Percentiles rank a stretch among this genome's conserved stretches.
Conservation (phyloP, 179 eudicot species). For the Pouteria campechiana region DNA sequence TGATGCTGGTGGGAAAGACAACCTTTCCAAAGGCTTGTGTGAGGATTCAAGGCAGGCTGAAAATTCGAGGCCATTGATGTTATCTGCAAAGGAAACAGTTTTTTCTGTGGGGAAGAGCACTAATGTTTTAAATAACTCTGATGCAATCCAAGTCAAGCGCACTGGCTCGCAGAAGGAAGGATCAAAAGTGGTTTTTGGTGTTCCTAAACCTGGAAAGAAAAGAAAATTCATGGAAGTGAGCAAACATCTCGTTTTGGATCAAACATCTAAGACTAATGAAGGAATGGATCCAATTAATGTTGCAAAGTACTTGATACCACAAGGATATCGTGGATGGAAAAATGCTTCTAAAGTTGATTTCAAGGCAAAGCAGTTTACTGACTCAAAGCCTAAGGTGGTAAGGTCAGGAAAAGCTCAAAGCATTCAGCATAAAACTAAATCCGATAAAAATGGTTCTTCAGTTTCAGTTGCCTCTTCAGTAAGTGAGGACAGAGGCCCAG, state of each 20-base stretch:
- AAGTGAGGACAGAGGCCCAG: slow-evolving; percentile 8
- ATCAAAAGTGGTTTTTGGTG: slow-evolving; percentile 76
- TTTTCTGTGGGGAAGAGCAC: slow-evolving; percentile 56
- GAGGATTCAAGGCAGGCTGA: slow-evolving; percentile 24
- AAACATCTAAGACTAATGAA: slow-evolving; percentile 32
- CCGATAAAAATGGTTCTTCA: slow-evolving; percentile 27
- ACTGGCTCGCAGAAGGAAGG: slow-evolving; percentile 68
- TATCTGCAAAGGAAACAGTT: slow-evolving; percentile 48
- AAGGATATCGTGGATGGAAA: slow-evolving; percentile 50
- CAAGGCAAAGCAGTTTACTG: slow-evolving; percentile 50
- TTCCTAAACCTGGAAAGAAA: slow-evolving; percentile 94
- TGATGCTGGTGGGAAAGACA: slow-evolving; percentile 28
- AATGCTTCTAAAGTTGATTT: slow-evolving; percentile 28
- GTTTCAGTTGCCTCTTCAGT: slow-evolving; percentile 10
- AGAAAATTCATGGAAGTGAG: slow-evolving; percentile 94
- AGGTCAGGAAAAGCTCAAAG: slow-evolving; percentile 42
- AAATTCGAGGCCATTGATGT: slow-evolving; percentile 27
- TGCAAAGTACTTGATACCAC: slow-evolving; percentile 45
- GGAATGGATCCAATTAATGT: slow-evolving; percentile 36
- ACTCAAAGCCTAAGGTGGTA: slow-evolving; percentile 26
- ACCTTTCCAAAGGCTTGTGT: slow-evolving; percentile 14
- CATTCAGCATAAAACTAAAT: slow-evolving; percentile 25
- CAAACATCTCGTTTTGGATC: slow-evolving; percentile 64
- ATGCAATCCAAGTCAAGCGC: slow-evolving; percentile 39
- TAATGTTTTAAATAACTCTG: slow-evolving; percentile 32